Evolutionary conservation across 1,284 basidiomycete species (phyloP), one percentile per base, ranked within the genome.

Genomic region (Apiotrichum gamsii): DNA sequence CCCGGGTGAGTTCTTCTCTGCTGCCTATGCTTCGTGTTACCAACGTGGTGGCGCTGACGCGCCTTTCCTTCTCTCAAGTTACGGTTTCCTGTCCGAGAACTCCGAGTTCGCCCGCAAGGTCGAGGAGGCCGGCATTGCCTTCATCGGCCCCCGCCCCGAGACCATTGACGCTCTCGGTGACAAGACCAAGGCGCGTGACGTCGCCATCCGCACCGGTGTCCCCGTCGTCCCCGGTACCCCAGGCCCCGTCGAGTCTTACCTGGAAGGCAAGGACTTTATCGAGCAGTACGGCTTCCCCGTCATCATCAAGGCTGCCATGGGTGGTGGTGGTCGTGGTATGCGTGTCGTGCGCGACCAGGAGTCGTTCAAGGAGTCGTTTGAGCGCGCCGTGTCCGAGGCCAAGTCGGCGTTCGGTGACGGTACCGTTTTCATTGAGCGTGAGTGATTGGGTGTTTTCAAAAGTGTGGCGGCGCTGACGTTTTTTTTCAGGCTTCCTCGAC

Each of bases 261-360:
- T 82, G 47, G 85, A 90, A 15, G 95, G 87, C 47, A 83, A 84
- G 56, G 74, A 81, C 0, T 98, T 98, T 74, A 89, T 95, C 69
- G 81, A 94, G 62, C 85, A 97, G 73, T 83, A 93, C 67, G 94
- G 94, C 32, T 96, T 96, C 79, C 94, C 94, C 56, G 88, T 93
- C 40, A 93, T 94, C 70, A 93, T 95, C 80, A 95, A 96, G 75
- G 93, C 93, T 39, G 93, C 93, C 20, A 95, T 96, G 90, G 94
- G 94, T 51, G 94, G 94, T 59, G 94, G 94, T 66, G 94, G 94
- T 49, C 87, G 93, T 65, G 94, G 94, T 57, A 98, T 98, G 94
- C 87, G 94, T 71, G 93, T 97, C 51, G 94, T 98, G 30, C 83
- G 90, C 56, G 87, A 90, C 65, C 83, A 90, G 70, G 84, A 84